Evolutionary conservation across 208 protist species (phyloP).

Genomic region (Acanthamoeba lenticulata): DNA sequence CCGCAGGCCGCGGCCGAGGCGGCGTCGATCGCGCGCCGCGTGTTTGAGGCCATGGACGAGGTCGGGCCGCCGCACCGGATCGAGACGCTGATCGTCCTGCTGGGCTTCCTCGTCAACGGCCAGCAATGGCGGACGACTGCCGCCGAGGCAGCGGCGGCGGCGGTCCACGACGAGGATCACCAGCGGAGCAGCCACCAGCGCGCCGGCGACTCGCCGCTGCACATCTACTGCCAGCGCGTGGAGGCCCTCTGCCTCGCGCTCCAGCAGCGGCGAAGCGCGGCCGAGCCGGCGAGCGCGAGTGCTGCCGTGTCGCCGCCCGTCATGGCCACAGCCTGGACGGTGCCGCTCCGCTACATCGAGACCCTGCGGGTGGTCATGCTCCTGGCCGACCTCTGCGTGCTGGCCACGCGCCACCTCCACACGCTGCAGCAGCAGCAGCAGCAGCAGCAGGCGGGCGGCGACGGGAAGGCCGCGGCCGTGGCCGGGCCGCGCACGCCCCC

Average conservation of each 20-base stretch:
- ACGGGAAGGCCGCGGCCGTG: too few relatives aligned
- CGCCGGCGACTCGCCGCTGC: neutral
- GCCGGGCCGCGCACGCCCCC: neutral
- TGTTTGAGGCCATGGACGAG: neutral
- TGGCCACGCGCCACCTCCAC: neutral
- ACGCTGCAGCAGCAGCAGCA: neutral
- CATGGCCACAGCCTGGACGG: neutral
- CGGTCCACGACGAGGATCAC: neutral
- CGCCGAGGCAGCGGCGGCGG: neutral
- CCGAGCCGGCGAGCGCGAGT: neutral
- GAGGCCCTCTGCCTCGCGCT: neutral
- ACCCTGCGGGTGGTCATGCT: neutral
- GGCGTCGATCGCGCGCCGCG: neutral
- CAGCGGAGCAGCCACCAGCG: too few relatives aligned
- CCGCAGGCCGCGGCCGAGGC: neutral
- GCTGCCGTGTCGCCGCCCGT: neutral
- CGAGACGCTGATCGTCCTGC: neutral
- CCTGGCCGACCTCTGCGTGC: neutral
- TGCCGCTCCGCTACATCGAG: neutral
- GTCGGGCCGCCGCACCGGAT: neutral
- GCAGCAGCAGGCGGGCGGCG: neutral
- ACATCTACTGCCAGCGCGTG: neutral
- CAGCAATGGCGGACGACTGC: neutral
- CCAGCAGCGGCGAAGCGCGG: neutral
- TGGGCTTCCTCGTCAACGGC: conserved; percentile 23